These are phyloP conservation scores for Starmerella ratchasimensis DNA, from an alignment of 805 yeast species.

Conservation along the genomic window DNA sequence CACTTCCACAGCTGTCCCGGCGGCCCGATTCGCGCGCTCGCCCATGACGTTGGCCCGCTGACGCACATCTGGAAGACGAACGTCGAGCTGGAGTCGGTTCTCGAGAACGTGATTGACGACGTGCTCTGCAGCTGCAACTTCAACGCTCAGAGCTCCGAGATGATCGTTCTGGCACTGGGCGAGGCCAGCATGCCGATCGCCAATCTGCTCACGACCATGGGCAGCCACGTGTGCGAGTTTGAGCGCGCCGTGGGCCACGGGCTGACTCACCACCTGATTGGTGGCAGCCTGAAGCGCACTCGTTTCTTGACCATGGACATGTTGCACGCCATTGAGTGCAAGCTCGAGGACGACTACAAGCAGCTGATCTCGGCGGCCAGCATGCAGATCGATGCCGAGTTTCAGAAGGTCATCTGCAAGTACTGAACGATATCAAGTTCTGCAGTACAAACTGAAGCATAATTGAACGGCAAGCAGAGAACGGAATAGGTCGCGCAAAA, in stretches of 20 bases:
- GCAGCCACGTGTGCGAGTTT: conserved; percentile 7
- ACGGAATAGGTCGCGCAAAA: too few relatives aligned
- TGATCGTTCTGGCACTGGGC: conserved; percentile 6
- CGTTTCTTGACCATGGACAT: conserved; percentile 11
- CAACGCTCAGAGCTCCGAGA: conserved; percentile 5
- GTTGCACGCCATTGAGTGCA: conserved; percentile 8
- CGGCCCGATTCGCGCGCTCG: not conserved
- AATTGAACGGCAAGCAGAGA: too few relatives aligned
- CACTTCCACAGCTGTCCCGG: conserved; percentile 3
- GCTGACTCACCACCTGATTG: conserved; percentile 12
- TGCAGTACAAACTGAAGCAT: too few relatives aligned
- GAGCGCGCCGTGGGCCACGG: conserved; percentile 9
- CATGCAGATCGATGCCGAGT: conserved; percentile 5
- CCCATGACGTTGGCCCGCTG: conserved; percentile 10
- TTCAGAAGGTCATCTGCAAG: conserved; percentile 9
- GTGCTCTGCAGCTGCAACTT: conserved; percentile 13
- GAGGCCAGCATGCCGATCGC: conserved; percentile 8
- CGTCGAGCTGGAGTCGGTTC: conserved; percentile 6
- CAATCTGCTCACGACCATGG: conserved; percentile 2
- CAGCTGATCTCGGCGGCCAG: conserved; percentile 1
- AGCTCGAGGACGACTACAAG: conserved; percentile 6
- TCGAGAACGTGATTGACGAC: conserved; percentile 15
- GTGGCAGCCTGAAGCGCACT: conserved; percentile 7
- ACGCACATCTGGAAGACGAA: conserved; percentile 5
- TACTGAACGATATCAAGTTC: conserved; percentile 7